Base-by-base conservation (phyloP, 139 green algal genomes). In the Coelastrella sp. region DNA sequence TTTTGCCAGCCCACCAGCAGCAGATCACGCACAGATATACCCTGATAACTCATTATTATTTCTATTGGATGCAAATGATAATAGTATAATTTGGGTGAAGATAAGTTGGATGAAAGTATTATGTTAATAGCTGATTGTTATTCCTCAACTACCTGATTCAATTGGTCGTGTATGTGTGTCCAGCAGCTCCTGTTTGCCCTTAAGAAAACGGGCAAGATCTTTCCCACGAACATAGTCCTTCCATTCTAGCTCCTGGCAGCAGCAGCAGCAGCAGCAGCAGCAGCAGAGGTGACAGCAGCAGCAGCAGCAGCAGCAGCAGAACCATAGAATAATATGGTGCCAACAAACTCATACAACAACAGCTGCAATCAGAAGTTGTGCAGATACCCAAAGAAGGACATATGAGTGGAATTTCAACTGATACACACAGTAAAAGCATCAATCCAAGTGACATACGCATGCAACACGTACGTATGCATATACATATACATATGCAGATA, bases 201-300 rank as follows among this genome's bases (percentile, higher is more conserved):
- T 58, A 65, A 94, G 75, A 82, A 78, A 92, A 6, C 91, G 84
- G 15, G 65, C 89, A 19, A 96, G 90, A 35, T 94, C 92, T 88
- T 95, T 96, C 49, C 89, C 93, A 7, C 93, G 84, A 60, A 96
- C 91, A 24, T 94, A 94, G n/a, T 97, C 95, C 19, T 93, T 83
- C 49, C 94, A 90, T 63, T 72, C 73, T 27, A 78, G 25, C 59
- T 58, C 59, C 84, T 88, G 83, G 35, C 27, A 78, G 22, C 73
- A 87, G 63, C 22, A 66, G 65, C 25, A 66, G 63, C 22, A 66
- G 65, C 25, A 66, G 25, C 27, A 80, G 35, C 25, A 87, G 58
- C 5, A 25, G 35, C 11, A 83, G 24, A 17, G 25, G 14, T 58
- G 58, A 65, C 65, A 78, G 57, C 79, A 87, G 22, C 27, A 87